Base-by-base conservation (phyloP, 108 stramenopile species). In the Nannochloropsis salina region DNA sequence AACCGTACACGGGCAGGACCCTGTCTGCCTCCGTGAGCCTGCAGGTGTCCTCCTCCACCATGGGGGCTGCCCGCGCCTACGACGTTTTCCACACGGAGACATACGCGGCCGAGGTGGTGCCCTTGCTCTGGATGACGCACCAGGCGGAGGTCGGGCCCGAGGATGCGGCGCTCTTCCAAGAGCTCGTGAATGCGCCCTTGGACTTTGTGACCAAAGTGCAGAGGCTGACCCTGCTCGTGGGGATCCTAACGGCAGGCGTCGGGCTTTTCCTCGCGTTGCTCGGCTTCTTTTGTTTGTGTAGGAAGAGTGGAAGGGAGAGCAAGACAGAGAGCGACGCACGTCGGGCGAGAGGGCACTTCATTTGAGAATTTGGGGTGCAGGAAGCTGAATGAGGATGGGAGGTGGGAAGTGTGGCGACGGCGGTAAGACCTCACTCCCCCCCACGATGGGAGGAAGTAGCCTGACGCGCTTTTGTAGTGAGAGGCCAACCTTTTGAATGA, bases 71-170 rank as follows among this genome's bases (percentile, higher is more conserved):
- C 61, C 15, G 3, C 20, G 61, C 3, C 61, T 74, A 74, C n/a
- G 61, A 74, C n/a, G 61, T 74, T 15, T 74, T 74, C 6, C 61
- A 74, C n/a, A 2, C 15, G 1, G n/a, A 74, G n/a, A n/a, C 61
- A n/a, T 74, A 74, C 61, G 2, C 61, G 15, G 61, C 61, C 3
- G 61, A 74, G 61, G 61, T 74, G 15, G n/a, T 74, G 4, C 61
- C 61, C 15, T n/a, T 74, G n/a, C 61, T 74, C 20, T 74, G 61
- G 61, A 74, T 74, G 61, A 74, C 61, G 61, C 61, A 74, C 20
- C 61, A 74, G 61, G 61, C 61, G n/a, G 61, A 74, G 1, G 61
- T 74, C 6, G 61, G 61, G 61, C 61, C 61, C 2, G 61, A 15
- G 61, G 61, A 74, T 2, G 61, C 61, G 61, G 61, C 8, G 0